These are phyloP conservation scores for Globisporangium mamillatum DNA, from an alignment of 352 stramenopile genomes.

Conservation along the genomic window DNA sequence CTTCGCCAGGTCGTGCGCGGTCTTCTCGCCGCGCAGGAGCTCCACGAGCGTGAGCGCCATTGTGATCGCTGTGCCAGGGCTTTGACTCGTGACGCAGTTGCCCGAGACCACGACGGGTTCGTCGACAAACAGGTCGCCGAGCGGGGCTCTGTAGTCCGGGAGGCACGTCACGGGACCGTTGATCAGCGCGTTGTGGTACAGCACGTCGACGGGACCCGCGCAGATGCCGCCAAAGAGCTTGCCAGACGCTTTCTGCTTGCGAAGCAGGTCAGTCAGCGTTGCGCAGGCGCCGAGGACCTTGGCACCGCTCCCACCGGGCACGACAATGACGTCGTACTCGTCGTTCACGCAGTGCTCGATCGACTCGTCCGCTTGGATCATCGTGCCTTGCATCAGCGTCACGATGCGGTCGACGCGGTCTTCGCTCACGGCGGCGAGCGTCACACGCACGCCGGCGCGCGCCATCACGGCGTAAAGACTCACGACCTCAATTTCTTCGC, in stretches of 20 bases:
- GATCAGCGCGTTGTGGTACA: slow-evolving; percentile 51
- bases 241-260: slow-evolving; percentile 43
- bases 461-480: slow-evolving; percentile 48
- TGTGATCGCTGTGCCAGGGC: slow-evolving; percentile 49
- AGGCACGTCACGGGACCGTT: slow-evolving; percentile 37
- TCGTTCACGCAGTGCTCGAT: slow-evolving; percentile 59
- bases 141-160: slow-evolving; percentile 28
- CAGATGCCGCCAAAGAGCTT: slow-evolving; percentile 59
- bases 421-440: slow-evolving; percentile 44
- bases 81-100: slow-evolving; percentile 69
- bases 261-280: slow-evolving; percentile 43
- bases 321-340: slow-evolving; percentile 58
- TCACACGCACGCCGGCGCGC: slow-evolving; percentile 62
- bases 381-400: slow-evolving; percentile 46
- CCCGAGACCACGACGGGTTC: slow-evolving; percentile 51
- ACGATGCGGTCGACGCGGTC: slow-evolving; percentile 53
- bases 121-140: slow-evolving; percentile 50
- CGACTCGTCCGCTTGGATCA: slow-evolving; percentile 60
- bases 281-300: slow-evolving; percentile 42
- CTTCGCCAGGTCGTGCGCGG: slow-evolving; percentile 16
- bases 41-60: slow-evolving; percentile 60
- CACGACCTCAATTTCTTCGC: slow-evolving; percentile 68
- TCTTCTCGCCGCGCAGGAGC: slow-evolving; percentile 47
- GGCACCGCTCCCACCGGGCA: slow-evolving; percentile 57
- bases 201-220: slow-evolving; percentile 47